A percentile compares a stretch with the other conserved stretches of the same genome.
Conservation (phyloP, 306 rosid genomes). For the Pachyrhizus erosus region DNA sequence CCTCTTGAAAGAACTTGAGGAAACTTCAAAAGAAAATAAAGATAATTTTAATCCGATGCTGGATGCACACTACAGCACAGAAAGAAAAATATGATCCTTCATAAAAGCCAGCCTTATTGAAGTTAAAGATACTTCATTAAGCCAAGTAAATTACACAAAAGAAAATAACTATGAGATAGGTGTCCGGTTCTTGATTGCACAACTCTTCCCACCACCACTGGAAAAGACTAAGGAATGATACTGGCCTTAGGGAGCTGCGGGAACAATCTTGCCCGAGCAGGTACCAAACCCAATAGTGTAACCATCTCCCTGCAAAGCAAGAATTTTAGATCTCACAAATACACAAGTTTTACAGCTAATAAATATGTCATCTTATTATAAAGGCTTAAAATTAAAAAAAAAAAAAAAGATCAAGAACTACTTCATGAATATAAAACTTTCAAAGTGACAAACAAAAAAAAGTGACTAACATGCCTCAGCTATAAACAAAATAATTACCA, state of each 20-base stretch:
- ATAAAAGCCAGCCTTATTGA: constrained; percentile 40
- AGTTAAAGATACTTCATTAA: neutral
- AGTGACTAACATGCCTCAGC: neutral
- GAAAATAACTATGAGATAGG: neutral
- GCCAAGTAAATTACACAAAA: constrained; percentile 22
- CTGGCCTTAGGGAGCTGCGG: constrained; percentile 55
- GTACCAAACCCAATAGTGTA: constrained; percentile 87
- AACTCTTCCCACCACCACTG: constrained; percentile 15
- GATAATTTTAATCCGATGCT: no score
- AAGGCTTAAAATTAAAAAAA: neutral
- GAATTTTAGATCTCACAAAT: constrained; percentile 9
- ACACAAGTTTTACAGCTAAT: neutral
- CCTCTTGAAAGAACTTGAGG: neutral
- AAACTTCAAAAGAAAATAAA: neutral
- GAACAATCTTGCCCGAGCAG: constrained; percentile 81
- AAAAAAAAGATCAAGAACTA: neutral
- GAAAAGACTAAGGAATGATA: constrained; percentile 2
- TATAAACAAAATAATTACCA: neutral
- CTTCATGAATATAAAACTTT: constrained; percentile 9
- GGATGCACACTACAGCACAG: neutral
- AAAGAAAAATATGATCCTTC: neutral
- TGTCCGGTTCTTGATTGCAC: neutral
- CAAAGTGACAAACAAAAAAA: neutral
- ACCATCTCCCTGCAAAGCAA: constrained; percentile 71
- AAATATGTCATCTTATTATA: neutral